These are phyloP conservation scores for Entophlyctis helioformis DNA, from an alignment of 192 early-diverging fungal genomes.

Conservation along the genomic window DNA sequence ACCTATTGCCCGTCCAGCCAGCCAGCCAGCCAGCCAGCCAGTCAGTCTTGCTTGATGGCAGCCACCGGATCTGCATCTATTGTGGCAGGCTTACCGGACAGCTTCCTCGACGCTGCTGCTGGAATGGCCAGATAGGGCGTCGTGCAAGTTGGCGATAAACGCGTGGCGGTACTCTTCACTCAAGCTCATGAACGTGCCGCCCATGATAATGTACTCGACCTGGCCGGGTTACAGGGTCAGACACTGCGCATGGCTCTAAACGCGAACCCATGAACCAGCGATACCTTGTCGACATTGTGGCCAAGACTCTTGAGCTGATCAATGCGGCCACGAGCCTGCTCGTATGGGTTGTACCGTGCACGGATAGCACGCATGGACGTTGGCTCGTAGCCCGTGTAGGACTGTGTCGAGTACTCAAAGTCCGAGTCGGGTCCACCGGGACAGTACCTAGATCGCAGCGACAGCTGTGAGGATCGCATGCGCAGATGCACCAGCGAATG, in stretches of 20 bases:
- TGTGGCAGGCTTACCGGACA: constrained; percentile 53
- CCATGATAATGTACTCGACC: constrained; percentile 97
- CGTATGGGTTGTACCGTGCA: constrained; percentile 94
- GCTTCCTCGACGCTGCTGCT: constrained; percentile 91
- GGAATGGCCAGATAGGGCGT: constrained; percentile 86
- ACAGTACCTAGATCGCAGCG: constrained; percentile 58
- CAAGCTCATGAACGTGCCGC: constrained; percentile 98
- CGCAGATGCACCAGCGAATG: too few relatives aligned
- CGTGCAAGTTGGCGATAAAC: constrained; percentile 96
- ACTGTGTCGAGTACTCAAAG: constrained; percentile 99
- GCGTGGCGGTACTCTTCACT: constrained; percentile 91
- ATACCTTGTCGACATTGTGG: constrained; percentile 89
- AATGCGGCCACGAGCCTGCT: constrained; percentile 86
- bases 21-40: too few relatives aligned
- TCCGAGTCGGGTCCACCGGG: constrained; percentile 98
- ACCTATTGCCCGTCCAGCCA: constrained; percentile 32
- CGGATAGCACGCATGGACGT: constrained; percentile 98
- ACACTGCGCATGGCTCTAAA: not conserved
- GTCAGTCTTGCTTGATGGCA: too few relatives aligned
- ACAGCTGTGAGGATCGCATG: not conserved
- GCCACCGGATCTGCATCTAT: too few relatives aligned
- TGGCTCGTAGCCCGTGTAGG: constrained; percentile 99
- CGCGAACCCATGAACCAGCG: not conserved
- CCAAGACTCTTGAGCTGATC: constrained; percentile 90
- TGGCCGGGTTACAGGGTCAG: constrained; percentile 2